Conservation (phyloP, 2,329 filamentous ascomycete genomes). For the Sporothrix mexicana region DNA sequence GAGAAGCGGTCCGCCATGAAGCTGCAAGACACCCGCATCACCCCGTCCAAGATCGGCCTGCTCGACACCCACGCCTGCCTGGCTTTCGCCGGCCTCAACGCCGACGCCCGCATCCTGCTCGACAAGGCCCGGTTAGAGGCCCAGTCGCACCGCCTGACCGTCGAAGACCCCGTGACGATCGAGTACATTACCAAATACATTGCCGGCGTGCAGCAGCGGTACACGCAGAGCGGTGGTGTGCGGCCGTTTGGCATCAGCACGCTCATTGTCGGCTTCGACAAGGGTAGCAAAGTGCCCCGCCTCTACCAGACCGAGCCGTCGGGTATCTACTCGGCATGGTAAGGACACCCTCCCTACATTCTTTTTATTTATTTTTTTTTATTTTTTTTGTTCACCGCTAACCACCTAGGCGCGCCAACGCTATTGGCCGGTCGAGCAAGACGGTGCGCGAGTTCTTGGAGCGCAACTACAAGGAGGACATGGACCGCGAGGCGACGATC, state of each 20-base stretch:
- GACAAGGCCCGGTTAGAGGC: constrained; percentile 98
- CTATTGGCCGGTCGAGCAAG: constrained; percentile 97
- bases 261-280: constrained; percentile 97
- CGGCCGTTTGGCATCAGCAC: constrained; percentile 99
- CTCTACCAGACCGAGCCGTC: constrained; percentile 99
- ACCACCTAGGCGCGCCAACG: constrained; percentile 88
- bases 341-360: constrained; percentile 45
- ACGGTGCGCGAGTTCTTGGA: constrained; percentile 98
- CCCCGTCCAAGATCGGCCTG: constrained; percentile 96
- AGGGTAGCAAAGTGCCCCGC: constrained; percentile 83
- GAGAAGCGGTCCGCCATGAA: constrained; percentile 99
- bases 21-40: constrained; percentile 98
- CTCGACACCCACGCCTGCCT: constrained; percentile 92
- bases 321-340: constrained; percentile 99
- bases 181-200: constrained; percentile 99
- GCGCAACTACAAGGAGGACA: constrained; percentile 97
- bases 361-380: not conserved
- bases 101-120: constrained; percentile 95
- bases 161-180: constrained; percentile 96
- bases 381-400: constrained; percentile 20
- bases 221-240: constrained; percentile 98
- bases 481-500: constrained; percentile 96
- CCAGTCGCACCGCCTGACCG: constrained; percentile 94
- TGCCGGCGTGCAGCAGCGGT: constrained; percentile 95
- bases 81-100: constrained; percentile 95